phyloP scores from a whole-genome alignment of 257 asterid species.

The Solanum arcanum region DNA sequence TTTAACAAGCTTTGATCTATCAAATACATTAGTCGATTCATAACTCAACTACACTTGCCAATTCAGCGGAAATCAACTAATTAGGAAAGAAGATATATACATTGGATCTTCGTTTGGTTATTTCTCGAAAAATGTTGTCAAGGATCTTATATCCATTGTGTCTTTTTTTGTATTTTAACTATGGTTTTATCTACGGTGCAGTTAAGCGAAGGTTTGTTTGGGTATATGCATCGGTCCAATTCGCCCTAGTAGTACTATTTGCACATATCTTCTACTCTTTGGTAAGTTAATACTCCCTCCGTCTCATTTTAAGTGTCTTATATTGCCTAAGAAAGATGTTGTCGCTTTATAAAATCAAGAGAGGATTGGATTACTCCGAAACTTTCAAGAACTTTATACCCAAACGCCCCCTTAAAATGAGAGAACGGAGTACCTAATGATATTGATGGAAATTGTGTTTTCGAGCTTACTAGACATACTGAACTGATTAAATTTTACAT shows the following conservation, averaged over 20 bases:
- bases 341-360: background rate
- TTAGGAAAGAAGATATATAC: background rate
- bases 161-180: background rate
- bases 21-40: background rate
- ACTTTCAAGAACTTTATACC: background rate
- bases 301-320: background rate
- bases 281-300: constrained; percentile 27
- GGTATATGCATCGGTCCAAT: constrained; percentile 67
- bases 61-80: background rate
- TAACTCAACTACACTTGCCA: background rate
- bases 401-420: background rate
- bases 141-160: background rate
- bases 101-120: background rate
- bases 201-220: constrained; percentile 69
- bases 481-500: background rate
- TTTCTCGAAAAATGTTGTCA: background rate
- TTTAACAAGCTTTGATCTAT: background rate
- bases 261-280: constrained; percentile 71
- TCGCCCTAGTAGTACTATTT: constrained; percentile 58
- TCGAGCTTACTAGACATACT: background rate
- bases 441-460: background rate
- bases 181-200: constrained; percentile 7
- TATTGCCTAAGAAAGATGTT: background rate
- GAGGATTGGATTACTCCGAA: background rate
- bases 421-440: background rate